Percentiles rank a stretch among this genome's conserved stretches.
These are phyloP conservation scores for Alternaria sp. DNA, from an alignment of 2,329 filamentous ascomycete genomes.

Conservation along the genomic window DNA sequence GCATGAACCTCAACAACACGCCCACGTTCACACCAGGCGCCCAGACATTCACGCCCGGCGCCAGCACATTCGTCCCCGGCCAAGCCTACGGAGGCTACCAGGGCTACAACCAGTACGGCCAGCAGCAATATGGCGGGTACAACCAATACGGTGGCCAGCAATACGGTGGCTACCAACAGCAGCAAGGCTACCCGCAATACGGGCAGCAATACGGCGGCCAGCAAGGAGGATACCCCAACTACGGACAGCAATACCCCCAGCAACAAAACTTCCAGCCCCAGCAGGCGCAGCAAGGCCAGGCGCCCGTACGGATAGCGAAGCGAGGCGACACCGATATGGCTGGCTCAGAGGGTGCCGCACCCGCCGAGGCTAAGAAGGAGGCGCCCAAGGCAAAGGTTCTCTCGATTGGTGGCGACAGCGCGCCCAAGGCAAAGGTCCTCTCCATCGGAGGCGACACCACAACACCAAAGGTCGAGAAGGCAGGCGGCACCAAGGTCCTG, in stretches of 20 bases:
- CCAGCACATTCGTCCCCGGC: constrained; percentile 11
- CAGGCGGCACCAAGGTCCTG: constrained; percentile 70
- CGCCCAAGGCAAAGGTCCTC: constrained; percentile 65
- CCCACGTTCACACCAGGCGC: constrained; percentile 22
- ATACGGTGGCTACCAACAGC: constrained; percentile 55
- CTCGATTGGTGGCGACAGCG: constrained; percentile 64
- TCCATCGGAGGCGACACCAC: constrained; percentile 63
- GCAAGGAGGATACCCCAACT: constrained; percentile 28
- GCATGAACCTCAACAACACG: constrained; percentile 41
- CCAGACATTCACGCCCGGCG: constrained; percentile 12
- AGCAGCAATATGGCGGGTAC: constrained; percentile 53
- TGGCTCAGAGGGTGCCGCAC: constrained; percentile 54
- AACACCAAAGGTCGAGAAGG: constrained; percentile 61
- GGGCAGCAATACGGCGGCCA: constrained; percentile 56
- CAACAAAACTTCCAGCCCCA: constrained; percentile 44
- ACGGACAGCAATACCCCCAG: constrained; percentile 29
- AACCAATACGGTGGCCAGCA: constrained; percentile 62
- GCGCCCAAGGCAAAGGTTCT: constrained; percentile 68
- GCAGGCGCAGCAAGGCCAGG: constrained; percentile 56
- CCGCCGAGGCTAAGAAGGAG: constrained; percentile 45
- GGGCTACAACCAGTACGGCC: constrained; percentile 63
- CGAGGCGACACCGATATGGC: constrained; percentile 59
- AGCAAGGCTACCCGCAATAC: constrained; percentile 43
- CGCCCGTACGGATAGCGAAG: constrained; percentile 68
- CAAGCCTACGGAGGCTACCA: constrained; percentile 59